These are phyloP conservation scores for Discostella stelligera DNA, from an alignment of 352 stramenopile genomes.

Conservation along the genomic window DNA sequence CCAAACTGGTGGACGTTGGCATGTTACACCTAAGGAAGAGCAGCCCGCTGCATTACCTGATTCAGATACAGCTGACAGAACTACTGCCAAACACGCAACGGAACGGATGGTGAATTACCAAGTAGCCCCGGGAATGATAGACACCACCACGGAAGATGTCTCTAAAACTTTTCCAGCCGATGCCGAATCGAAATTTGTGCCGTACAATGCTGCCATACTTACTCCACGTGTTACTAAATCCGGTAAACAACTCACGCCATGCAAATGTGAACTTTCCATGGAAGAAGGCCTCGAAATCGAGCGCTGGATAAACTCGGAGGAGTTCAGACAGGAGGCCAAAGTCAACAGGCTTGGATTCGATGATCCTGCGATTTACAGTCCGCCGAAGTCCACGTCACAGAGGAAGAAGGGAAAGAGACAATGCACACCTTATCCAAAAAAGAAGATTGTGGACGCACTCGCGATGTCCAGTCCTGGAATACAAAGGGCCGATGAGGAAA, in stretches of 20 bases:
- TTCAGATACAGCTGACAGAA: neutral
- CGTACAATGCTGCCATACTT: constrained; percentile 13
- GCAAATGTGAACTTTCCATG: constrained; percentile 10
- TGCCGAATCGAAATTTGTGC: neutral
- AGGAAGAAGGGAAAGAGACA: constrained; percentile 2
- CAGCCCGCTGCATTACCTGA: neutral
- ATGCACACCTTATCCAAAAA: constrained; percentile 32
- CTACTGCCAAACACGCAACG: neutral
- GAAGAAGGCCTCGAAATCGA: constrained; percentile 12
- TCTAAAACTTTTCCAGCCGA: neutral
- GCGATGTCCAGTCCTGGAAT: neutral
- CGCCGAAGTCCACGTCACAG: neutral
- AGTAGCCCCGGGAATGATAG: neutral
- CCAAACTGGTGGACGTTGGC: constrained; percentile 27
- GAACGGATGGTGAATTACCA: constrained; percentile 24
- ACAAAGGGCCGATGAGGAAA: constrained; percentile 1
- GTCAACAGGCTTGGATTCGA: constrained; percentile 13
- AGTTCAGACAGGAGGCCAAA: neutral
- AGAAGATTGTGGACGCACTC: neutral
- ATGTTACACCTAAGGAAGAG: neutral
- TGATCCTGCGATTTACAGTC: constrained; percentile 8
- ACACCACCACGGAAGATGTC: constrained; percentile 2
- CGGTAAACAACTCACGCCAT: constrained; percentile 8
- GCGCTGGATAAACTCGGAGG: constrained; percentile 12
- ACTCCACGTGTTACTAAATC: neutral